These are phyloP conservation scores for Annulohypoxylon truncatum DNA, from an alignment of 2,329 filamentous ascomycete genomes.

Conservation along the genomic window DNA sequence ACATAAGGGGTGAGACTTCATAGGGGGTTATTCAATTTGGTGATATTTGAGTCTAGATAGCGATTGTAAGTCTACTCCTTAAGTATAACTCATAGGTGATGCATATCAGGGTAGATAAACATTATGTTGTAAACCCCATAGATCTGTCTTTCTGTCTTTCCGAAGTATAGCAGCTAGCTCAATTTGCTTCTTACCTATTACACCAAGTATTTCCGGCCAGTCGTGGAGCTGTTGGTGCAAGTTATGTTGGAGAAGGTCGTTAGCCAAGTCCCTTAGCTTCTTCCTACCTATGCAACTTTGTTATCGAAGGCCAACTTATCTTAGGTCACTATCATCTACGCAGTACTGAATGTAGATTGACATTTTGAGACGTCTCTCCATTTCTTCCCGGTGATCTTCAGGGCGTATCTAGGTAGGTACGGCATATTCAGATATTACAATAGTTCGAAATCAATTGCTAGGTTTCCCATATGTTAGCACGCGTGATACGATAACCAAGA, in stretches of 20 bases:
- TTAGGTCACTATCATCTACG: no score
- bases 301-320: not conserved
- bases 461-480: no score
- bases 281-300: not conserved
- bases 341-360: not conserved
- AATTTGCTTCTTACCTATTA: not conserved
- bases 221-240: not conserved
- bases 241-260: not conserved
- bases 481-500: not conserved
- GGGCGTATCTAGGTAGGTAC: not conserved
- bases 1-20: no score
- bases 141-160: not conserved
- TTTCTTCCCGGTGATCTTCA: not conserved
- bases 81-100: no score
- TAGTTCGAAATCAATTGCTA: not conserved
- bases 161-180: not conserved
- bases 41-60: no score
- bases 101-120: no score
- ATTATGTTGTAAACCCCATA: not conserved
- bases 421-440: not conserved
- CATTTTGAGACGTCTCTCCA: not conserved
- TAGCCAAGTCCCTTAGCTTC: not conserved
- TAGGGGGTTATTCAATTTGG: no score
- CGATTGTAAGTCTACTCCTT: no score
- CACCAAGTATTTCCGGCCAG: not conserved